Evolutionary conservation across 306 rosid genomes (phyloP).

Genomic region (Malus sylvestris): DNA sequence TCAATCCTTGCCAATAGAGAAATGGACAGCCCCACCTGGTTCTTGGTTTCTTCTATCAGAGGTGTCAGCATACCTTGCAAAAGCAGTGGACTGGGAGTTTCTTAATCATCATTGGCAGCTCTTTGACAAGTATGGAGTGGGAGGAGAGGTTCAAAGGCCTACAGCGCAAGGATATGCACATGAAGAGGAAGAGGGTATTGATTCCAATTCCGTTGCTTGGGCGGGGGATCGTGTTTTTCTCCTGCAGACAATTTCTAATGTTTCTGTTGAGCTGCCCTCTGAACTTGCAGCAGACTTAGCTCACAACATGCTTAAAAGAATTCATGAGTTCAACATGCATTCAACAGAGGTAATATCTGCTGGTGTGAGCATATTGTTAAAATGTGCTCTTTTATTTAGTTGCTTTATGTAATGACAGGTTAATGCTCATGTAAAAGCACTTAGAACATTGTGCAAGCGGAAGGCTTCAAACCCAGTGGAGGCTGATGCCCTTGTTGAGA

Average conservation of each 20-base stretch:
- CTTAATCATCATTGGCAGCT: conserved; percentile 93
- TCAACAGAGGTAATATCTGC: conserved; percentile 65
- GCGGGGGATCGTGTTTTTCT: conserved; percentile 89
- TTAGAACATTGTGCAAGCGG: conserved; percentile 69
- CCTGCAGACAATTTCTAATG: conserved; percentile 85
- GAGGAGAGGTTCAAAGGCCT: conserved; percentile 37
- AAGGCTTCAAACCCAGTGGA: conserved; percentile 48
- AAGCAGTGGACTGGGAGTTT: conserved; percentile 82
- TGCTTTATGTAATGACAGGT: conserved; percentile 44
- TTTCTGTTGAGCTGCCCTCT: conserved; percentile 68
- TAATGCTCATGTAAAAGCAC: conserved; percentile 86
- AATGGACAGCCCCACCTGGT: conserved; percentile 93
- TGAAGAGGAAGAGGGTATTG: conserved; percentile 38
- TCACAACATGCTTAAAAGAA: conserved; percentile 60
- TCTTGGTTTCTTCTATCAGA: conserved; percentile 94
- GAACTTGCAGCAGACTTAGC: conserved; percentile 84
- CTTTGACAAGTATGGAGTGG: conserved; percentile 59
- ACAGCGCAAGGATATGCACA: conserved; percentile 28
- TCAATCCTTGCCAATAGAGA: conserved; percentile 61
- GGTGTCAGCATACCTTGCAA: conserved; percentile 72
- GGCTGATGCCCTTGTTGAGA: conserved; percentile 53
- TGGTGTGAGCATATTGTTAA: conserved; percentile 1
- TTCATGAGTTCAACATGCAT: conserved; percentile 79
- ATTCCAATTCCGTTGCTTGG: conserved; percentile 65
- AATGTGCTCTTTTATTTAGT: not conserved